Evolutionary conservation across 2,329 filamentous ascomycete genomes (phyloP).

Genomic region (Claviceps pazoutovae): DNA sequence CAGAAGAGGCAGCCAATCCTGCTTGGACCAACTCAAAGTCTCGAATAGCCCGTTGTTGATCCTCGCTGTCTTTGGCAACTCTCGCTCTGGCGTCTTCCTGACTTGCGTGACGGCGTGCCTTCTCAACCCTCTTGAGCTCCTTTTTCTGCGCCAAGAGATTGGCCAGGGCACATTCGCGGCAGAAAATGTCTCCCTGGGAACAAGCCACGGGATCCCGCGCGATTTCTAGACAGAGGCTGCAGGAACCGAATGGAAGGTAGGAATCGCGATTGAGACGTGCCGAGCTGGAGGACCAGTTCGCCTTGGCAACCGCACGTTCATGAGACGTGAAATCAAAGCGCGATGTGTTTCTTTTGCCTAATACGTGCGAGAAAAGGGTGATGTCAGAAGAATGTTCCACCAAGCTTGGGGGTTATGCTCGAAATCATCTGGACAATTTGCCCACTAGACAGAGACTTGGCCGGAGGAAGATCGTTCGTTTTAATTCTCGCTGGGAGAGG

Average conservation of each 20-base stretch:
- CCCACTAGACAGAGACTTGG: background rate
- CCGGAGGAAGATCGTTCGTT: background rate
- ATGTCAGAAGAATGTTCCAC: background rate
- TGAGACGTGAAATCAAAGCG: slow-evolving; percentile 88
- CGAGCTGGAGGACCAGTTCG: slow-evolving; percentile 66
- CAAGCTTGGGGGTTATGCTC: background rate
- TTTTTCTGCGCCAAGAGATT: slow-evolving; percentile 87
- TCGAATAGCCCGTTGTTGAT: slow-evolving; percentile 51
- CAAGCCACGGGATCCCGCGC: slow-evolving; percentile 77
- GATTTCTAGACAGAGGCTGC: slow-evolving; percentile 71
- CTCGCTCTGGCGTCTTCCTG: slow-evolving; percentile 48
- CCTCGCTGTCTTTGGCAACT: slow-evolving; percentile 52
- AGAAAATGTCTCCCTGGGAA: slow-evolving; percentile 77
- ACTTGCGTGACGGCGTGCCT: slow-evolving; percentile 44
- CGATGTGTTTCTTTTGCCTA: slow-evolving; percentile 78
- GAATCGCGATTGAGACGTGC: slow-evolving; percentile 82
- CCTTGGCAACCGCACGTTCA: slow-evolving; percentile 71
- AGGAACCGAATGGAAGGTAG: slow-evolving; percentile 83
- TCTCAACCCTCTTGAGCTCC: slow-evolving; percentile 74
- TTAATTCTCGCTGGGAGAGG: background rate
- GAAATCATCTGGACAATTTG: background rate
- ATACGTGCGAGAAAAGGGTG: background rate
- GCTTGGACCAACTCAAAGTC: slow-evolving; percentile 81
- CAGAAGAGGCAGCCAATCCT: slow-evolving; percentile 36
- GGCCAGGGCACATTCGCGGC: slow-evolving; percentile 79